Conservation (phyloP, 2,329 filamentous ascomycete species). For the Phaeosphaeria sp. region DNA sequence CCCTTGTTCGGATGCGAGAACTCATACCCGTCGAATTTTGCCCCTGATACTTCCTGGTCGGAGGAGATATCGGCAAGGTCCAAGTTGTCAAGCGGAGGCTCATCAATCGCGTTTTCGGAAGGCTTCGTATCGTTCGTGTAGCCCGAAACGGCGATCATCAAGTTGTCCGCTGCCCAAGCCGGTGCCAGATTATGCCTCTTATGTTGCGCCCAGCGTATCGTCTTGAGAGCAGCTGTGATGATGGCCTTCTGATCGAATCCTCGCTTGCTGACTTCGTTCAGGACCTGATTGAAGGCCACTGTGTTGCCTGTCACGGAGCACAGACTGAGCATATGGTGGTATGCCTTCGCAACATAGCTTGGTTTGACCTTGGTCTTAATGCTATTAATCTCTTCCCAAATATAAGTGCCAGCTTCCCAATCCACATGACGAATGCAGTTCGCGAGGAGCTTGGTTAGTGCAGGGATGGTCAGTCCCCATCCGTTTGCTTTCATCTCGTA, state of each 20-base stretch:
- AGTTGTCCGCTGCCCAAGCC: slow-evolving; percentile 41
- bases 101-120: not conserved
- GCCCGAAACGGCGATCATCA: slow-evolving; percentile 39
- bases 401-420: slow-evolving; percentile 39
- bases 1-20: not conserved
- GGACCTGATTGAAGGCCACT: slow-evolving; percentile 39
- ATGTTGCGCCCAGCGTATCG: slow-evolving; percentile 18
- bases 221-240: slow-evolving; percentile 23
- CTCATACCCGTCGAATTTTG: not conserved
- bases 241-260: slow-evolving; percentile 36
- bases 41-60: not conserved
- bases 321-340: slow-evolving; percentile 40
- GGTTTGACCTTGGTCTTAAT: slow-evolving; percentile 32
- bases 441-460: slow-evolving; percentile 48
- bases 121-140: slow-evolving; percentile 26
- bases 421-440: slow-evolving; percentile 51
- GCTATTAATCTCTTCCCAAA: slow-evolving; percentile 53
- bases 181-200: slow-evolving; percentile 25
- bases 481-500: slow-evolving; percentile 52
- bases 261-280: slow-evolving; percentile 31
- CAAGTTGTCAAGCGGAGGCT: slow-evolving; percentile 1
- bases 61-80: not conserved
- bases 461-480: slow-evolving; percentile 53
- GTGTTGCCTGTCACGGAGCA: slow-evolving; percentile 41
- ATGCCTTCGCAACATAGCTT: slow-evolving; percentile 34